A percentile compares a stretch with the other conserved stretches of the same genome.
Conservation (phyloP, 768 basidiomycete species). For the Pholiota microspora region DNA sequence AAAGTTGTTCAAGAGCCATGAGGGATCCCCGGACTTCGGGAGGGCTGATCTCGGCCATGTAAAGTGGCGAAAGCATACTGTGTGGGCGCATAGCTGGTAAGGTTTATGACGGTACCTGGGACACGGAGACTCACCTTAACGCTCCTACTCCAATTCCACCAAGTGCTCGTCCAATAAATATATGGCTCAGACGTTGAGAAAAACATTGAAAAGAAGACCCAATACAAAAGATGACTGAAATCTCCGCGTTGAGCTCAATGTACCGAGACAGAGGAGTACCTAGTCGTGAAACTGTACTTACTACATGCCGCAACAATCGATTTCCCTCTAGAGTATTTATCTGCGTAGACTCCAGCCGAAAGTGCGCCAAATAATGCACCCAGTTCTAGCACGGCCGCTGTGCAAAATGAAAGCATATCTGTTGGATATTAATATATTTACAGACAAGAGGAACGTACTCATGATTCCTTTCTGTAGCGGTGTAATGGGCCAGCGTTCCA, state of each 20-base stretch:
- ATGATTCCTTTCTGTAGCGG: conserved; percentile 74
- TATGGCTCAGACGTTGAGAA: conserved; percentile 51
- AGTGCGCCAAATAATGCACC: conserved; percentile 80
- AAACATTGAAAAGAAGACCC: conserved; percentile 70
- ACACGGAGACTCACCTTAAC: conserved; percentile 44
- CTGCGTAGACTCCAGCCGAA: conserved; percentile 62
- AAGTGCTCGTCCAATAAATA: conserved; percentile 69
- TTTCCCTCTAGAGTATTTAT: conserved; percentile 62
- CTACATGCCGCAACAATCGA: conserved; percentile 70
- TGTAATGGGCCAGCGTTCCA: conserved; percentile 64
- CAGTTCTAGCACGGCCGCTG: conserved; percentile 77
- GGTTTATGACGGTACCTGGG: conserved; percentile 4
- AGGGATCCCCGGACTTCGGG: conserved; percentile 79
- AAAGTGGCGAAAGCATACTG: conserved; percentile 78
- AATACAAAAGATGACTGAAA: conserved; percentile 62
- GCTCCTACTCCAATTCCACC: conserved; percentile 84
- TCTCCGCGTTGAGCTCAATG: not conserved
- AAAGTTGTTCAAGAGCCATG: conserved; percentile 76
- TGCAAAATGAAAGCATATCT: not conserved
- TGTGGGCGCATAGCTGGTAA: too few species aligned
- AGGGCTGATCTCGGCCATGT: conserved; percentile 83
- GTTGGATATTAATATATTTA: not conserved
- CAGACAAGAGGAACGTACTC: conserved; percentile 46
- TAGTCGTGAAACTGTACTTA: conserved; percentile 29
- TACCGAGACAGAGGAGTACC: not conserved